A percentile compares a stretch with the other conserved stretches of the same genome.
phyloP scores from a whole-genome alignment of 2,329 filamentous ascomycete genomes.

The Trichoderma sp. region DNA sequence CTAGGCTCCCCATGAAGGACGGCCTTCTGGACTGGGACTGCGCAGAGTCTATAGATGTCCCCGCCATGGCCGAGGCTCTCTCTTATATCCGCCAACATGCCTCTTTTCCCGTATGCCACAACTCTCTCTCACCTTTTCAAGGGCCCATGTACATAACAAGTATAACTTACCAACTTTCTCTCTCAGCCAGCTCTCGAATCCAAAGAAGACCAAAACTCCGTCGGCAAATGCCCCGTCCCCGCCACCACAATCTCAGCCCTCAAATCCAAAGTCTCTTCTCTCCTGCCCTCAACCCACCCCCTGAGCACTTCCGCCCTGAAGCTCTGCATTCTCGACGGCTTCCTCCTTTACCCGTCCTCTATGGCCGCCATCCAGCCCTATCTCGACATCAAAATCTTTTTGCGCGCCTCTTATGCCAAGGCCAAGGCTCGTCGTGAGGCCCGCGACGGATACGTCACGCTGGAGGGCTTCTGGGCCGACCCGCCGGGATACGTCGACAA shows the following conservation, averaged over 20 bases:
- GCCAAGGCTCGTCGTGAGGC: conserved; percentile 68
- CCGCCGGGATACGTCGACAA: conserved; percentile 92
- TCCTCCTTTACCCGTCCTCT: conserved; percentile 71
- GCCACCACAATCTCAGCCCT: conserved; percentile 49
- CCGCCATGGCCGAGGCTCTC: conserved; percentile 67
- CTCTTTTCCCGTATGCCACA: conserved; percentile 57
- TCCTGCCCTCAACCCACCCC: conserved; percentile 48
- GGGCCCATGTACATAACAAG: too few relatives aligned
- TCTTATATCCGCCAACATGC: conserved; percentile 70
- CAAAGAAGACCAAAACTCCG: conserved; percentile 62
- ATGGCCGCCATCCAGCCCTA: conserved; percentile 58
- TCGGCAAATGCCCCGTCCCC: conserved; percentile 57
- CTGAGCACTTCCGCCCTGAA: conserved; percentile 39
- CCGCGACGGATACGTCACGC: conserved; percentile 74
- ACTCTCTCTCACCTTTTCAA: not conserved
- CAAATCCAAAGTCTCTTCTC: conserved; percentile 50
- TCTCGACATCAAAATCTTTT: conserved; percentile 76
- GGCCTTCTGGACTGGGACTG: conserved; percentile 91
- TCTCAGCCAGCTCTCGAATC: conserved; percentile 37
- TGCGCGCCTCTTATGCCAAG: conserved; percentile 66
- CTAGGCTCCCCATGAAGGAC: conserved; percentile 56
- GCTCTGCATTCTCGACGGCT: conserved; percentile 82
- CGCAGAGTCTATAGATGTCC: conserved; percentile 72
- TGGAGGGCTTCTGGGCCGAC: conserved; percentile 93
- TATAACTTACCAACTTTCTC: too few relatives aligned